Evolutionary conservation across 441 rosid genomes (phyloP).

Genomic region (Biscutella laevigata): DNA sequence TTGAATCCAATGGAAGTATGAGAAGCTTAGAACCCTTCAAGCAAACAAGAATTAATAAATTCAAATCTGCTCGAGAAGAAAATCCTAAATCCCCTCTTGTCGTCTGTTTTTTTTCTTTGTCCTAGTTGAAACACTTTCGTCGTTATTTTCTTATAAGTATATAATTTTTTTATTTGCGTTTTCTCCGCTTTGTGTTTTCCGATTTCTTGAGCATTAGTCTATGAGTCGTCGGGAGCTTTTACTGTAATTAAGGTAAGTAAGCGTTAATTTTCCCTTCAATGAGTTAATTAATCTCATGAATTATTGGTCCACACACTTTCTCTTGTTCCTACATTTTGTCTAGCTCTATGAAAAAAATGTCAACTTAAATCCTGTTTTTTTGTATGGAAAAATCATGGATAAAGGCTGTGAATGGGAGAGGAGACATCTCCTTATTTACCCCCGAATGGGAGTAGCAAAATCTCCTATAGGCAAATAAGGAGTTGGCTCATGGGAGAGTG

Average conservation of each 20-base stretch:
- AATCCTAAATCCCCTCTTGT: not conserved
- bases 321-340: not conserved
- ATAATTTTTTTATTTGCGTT: not conserved
- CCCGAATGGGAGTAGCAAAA: too few relatives aligned
- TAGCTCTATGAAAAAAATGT: not conserved
- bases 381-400: not conserved
- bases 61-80: slow-evolving; percentile 15
- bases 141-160: not conserved
- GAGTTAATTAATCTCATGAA: not conserved
- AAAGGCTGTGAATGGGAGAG: too few relatives aligned
- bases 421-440: too few relatives aligned
- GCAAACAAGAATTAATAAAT: slow-evolving; percentile 17
- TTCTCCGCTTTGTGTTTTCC: slow-evolving; percentile 2
- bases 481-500: too few relatives aligned
- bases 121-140: slow-evolving; percentile 6
- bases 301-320: not conserved
- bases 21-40: slow-evolving; percentile 27
- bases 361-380: not conserved
- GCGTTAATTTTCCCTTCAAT: slow-evolving; percentile 17
- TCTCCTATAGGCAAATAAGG: too few relatives aligned
- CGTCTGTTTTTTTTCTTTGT: not conserved
- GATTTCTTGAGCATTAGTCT: slow-evolving; percentile 11
- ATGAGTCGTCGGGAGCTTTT: slow-evolving; percentile 20
- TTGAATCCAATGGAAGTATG: not conserved
- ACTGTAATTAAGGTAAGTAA: slow-evolving; percentile 17